phyloP scores from a whole-genome alignment of 2,329 filamentous ascomycete genomes.

The Atkinsonella hypoxylon region DNA sequence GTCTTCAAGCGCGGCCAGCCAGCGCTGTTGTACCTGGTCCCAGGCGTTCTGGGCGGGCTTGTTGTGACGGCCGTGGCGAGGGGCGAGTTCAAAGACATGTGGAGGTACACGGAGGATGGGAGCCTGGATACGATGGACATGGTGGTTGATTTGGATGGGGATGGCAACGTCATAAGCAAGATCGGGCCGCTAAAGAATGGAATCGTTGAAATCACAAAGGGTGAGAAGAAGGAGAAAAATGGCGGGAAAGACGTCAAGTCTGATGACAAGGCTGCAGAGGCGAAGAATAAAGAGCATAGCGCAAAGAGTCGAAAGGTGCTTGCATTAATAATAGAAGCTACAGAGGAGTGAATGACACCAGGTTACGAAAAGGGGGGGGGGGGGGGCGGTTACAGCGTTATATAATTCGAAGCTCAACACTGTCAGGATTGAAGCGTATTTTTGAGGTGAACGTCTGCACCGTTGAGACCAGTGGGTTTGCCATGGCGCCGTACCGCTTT shows the following conservation, averaged over 20 bases:
- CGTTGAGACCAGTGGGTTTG: too few species aligned
- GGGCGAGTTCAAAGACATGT: constrained; percentile 66
- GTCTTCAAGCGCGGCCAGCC: constrained; percentile 75
- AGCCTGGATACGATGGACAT: constrained; percentile 42
- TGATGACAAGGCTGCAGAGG: constrained; percentile 9
- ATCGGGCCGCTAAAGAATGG: constrained; percentile 25
- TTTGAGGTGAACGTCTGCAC: too few species aligned
- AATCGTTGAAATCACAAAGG: constrained; percentile 23
- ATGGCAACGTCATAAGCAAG: constrained; percentile 33
- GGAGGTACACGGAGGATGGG: constrained; percentile 68
- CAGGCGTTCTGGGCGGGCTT: constrained; percentile 62
- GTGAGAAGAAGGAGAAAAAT: constrained; percentile 16
- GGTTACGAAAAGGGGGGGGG: too few species aligned
- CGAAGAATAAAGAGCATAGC: constrained; percentile 9
- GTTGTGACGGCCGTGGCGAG: constrained; percentile 62
- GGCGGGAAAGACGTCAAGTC: constrained; percentile 3
- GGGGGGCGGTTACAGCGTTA: too few species aligned
- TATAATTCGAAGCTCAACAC: too few species aligned
- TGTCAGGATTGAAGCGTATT: too few species aligned
- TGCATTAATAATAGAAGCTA: constrained; percentile 22
- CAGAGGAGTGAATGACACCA: constrained; percentile 9
- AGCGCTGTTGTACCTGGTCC: constrained; percentile 84
- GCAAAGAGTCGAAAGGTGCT: constrained; percentile 18
- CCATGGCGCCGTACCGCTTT: too few species aligned
- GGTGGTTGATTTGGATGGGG: constrained; percentile 39